These are phyloP conservation scores for Fusarium musae DNA, from an alignment of 2,329 filamentous ascomycete species.

Conservation along the genomic window DNA sequence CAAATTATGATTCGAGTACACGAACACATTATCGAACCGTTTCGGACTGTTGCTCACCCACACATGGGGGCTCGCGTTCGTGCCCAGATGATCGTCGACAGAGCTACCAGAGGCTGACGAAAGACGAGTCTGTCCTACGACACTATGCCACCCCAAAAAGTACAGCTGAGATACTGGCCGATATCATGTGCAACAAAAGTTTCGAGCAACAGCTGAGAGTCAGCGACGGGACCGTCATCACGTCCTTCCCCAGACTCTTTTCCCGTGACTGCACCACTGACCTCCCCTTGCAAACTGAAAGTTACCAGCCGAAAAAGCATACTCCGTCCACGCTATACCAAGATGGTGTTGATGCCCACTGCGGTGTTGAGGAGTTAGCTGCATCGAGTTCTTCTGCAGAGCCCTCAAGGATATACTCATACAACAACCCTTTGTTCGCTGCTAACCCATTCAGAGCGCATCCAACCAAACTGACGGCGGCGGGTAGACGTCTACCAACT, in stretches of 20 bases:
- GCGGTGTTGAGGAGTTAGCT: slow-evolving; percentile 13
- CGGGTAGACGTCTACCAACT: background rate
- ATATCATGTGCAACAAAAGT: slow-evolving; percentile 33
- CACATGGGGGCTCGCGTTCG: slow-evolving; percentile 12
- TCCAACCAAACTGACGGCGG: background rate
- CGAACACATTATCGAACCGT: slow-evolving; percentile 21
- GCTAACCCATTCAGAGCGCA: slow-evolving; percentile 39
- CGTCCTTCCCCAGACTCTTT: slow-evolving; percentile 49
- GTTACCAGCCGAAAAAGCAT: slow-evolving; percentile 22
- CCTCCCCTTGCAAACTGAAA: slow-evolving; percentile 36
- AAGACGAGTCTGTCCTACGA: slow-evolving; percentile 31
- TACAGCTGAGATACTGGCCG: slow-evolving; percentile 33
- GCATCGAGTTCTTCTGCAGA: slow-evolving; percentile 21
- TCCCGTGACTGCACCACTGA: slow-evolving; percentile 49
- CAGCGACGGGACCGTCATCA: slow-evolving; percentile 44
- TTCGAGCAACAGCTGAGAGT: slow-evolving; percentile 25
- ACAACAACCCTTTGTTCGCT: slow-evolving; percentile 35
- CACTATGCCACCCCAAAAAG: slow-evolving; percentile 36
- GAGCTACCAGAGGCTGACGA: slow-evolving; percentile 14
- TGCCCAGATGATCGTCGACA: slow-evolving; percentile 23
- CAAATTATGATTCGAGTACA: background rate
- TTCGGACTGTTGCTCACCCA: slow-evolving; percentile 38
- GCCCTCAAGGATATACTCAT: slow-evolving; percentile 16
- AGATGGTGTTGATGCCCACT: slow-evolving; percentile 49
- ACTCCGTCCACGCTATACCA: slow-evolving; percentile 38